Conservation (phyloP, 768 basidiomycete genomes). For the Clitopilus hobsonii region DNA sequence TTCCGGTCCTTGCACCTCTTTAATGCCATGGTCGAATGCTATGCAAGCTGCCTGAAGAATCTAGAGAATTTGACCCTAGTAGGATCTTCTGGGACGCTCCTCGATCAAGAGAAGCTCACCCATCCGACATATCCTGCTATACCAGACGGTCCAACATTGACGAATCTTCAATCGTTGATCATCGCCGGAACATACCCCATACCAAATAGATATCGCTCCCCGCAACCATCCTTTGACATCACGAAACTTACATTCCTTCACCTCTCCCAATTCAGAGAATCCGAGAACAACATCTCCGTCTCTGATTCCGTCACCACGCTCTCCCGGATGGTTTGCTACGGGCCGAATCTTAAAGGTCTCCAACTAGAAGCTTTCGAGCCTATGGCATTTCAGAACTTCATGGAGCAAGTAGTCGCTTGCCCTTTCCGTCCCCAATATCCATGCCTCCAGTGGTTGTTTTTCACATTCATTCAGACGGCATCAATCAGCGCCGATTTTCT, state of each 20-base stretch:
- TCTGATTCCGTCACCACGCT: neutral
- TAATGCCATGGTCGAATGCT: slow-evolving; percentile 3
- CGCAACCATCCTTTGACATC: slow-evolving; percentile 4
- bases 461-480: neutral
- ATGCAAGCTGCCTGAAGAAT: slow-evolving; percentile 6
- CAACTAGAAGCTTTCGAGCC: neutral
- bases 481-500: neutral
- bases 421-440: neutral
- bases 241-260: neutral
- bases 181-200: slow-evolving; percentile 4
- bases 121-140: slow-evolving; percentile 10
- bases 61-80: neutral
- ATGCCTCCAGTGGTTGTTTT: neutral
- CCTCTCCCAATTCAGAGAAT: slow-evolving; percentile 1
- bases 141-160: slow-evolving; percentile 4
- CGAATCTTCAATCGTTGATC: neutral
- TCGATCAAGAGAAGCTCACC: slow-evolving; percentile 6
- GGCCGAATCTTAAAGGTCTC: neutral
- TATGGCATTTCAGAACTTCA: neutral
- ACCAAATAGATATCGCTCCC: neutral
- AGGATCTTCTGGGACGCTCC: slow-evolving; percentile 5
- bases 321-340: neutral
- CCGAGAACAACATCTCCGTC: neutral
- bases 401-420: neutral
- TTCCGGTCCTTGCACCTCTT: slow-evolving; percentile 2